phyloP scores from a whole-genome alignment of 208 protist species.

The Leishmania amazonensis region DNA sequence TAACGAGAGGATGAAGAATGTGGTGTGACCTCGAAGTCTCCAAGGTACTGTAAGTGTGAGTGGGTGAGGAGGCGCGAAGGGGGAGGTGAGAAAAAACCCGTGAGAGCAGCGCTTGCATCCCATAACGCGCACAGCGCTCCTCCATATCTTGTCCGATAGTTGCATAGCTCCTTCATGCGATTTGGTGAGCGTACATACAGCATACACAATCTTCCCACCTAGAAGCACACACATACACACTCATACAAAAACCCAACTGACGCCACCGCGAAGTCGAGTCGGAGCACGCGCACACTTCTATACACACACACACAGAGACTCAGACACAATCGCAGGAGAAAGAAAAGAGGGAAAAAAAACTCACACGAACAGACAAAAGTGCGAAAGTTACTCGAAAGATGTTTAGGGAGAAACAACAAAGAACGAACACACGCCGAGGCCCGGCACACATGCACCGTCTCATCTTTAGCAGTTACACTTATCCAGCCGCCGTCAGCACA shows the following conservation, averaged over 20 bases:
- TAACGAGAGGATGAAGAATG: neutral
- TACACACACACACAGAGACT: neutral
- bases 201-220: neutral
- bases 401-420: neutral
- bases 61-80: neutral
- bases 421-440: neutral
- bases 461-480: neutral
- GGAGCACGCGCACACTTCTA: neutral
- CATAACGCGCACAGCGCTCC: neutral
- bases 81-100: neutral
- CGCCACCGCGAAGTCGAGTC: neutral
- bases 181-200: constrained; percentile 5
- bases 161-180: neutral
- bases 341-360: neutral
- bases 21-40: neutral
- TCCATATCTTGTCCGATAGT: neutral
- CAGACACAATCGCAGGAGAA: neutral
- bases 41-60: neutral
- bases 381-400: constrained; percentile 7
- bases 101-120: neutral
- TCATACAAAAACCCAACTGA: neutral
- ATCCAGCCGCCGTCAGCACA: neutral
- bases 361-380: neutral
- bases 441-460: neutral
- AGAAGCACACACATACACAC: neutral